Evolutionary conservation across 495 filamentous ascomycete species (phyloP), one percentile per base, ranked within the genome.

Genomic region (Podospora bellae-mahoneyi): DNA sequence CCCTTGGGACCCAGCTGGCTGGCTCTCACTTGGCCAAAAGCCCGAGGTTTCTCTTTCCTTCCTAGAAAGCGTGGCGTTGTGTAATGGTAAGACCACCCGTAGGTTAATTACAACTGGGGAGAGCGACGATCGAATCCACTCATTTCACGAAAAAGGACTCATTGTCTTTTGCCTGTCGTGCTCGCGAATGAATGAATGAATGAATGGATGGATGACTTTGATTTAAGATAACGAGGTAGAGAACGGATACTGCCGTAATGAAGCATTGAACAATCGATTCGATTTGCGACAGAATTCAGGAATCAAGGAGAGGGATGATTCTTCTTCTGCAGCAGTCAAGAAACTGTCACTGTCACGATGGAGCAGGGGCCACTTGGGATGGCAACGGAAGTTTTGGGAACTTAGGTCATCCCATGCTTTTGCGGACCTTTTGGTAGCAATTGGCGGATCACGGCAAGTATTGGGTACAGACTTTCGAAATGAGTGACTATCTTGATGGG

Each of bases 401-500:
- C 55, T 58, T 58, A 15, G 26, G 55, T 10, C 10, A 19, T 58
- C 23, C 19, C 23, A 26, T 58, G n/a, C 18, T 26, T 54, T 34
- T 19, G 19, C 1, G 19, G n/a, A 28, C 16, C 18, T 13, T 34
- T 30, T 15, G 20, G 63, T 28, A 10, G 9, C 53, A 56, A 26
- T 57, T 59, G 15, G 44, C 44, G 20, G 18, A 27, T 62, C 7
- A 53, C 20, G 15, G 65, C 19, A 63, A 19, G 66, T 72, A 66
- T 56, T 62, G 18, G 19, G 57, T 71, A 69, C 62, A 13, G 15
- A 20, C 53, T 68, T 53, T 60, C 64, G 66, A 74, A 74, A 74
- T 72, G 68, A 69, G 55, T 20, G 39, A 0, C 23, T 58, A 65
- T 73, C 66, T 71, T 68, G 68, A 67, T 66, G 69, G 65, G 62